These are phyloP conservation scores for Plantago elongata DNA, from an alignment of 257 asterid genomes.

Conservation along the genomic window DNA sequence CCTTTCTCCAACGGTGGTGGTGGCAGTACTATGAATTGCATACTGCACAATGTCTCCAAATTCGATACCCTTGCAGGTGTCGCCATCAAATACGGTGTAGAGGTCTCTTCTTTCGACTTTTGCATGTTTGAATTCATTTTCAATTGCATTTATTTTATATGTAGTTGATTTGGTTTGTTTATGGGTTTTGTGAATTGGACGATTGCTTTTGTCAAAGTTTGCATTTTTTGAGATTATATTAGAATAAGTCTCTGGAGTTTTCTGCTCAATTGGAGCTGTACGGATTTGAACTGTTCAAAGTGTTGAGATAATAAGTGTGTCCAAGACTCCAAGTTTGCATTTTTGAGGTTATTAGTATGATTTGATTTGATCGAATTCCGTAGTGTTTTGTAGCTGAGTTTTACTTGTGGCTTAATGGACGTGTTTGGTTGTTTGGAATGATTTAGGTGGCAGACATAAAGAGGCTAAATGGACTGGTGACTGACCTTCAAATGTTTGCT, in stretches of 20 bases:
- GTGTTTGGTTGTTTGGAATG: not conserved
- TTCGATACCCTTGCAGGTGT: slow-evolving; percentile 87
- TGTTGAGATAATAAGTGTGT: too few relatives aligned
- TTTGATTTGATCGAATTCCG: not conserved
- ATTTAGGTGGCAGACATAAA: slow-evolving; percentile 75
- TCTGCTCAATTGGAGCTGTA: too few relatives aligned
- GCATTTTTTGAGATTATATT: too few relatives aligned
- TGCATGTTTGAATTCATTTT: not conserved
- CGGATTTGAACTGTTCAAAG: too few relatives aligned
- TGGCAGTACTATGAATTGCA: slow-evolving; percentile 33
- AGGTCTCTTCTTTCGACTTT: slow-evolving; percentile 33
- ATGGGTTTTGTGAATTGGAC: too few relatives aligned
- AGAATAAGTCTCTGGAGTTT: too few relatives aligned
- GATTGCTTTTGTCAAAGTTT: too few relatives aligned
- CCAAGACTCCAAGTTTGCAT: too few relatives aligned
- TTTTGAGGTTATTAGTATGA: not conserved
- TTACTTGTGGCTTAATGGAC: too few relatives aligned
- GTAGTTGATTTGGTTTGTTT: too few relatives aligned
- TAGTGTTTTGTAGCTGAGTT: not conserved
- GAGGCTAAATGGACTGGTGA: slow-evolving; percentile 75
- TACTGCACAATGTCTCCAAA: slow-evolving; percentile 60
- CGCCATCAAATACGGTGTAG: slow-evolving; percentile 87
- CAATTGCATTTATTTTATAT: not conserved
- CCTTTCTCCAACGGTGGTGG: slow-evolving; percentile 30
- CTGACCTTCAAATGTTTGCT: slow-evolving; percentile 95